Percentiles rank a stretch among this genome's conserved stretches.
phyloP scores from a whole-genome alignment of 2,329 filamentous ascomycete genomes.

The Diaporthe vexans region DNA sequence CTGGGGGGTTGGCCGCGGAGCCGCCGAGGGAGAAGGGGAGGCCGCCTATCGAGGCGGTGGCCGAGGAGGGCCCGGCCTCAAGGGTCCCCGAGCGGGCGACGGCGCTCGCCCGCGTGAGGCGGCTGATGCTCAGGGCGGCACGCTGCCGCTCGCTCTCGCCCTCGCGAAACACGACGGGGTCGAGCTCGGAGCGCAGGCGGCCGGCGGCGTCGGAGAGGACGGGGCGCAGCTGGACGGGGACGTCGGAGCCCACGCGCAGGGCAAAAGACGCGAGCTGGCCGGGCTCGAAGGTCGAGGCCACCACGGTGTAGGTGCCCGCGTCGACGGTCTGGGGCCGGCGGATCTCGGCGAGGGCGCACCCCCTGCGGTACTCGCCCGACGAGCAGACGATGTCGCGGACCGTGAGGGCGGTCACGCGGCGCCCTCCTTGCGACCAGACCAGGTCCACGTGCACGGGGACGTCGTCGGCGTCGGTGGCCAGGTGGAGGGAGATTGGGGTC shows the following conservation, averaged over 20 bases:
- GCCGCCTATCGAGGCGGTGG: neutral
- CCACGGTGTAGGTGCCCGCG: constrained; percentile 84
- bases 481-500: constrained; percentile 78
- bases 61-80: constrained; percentile 9
- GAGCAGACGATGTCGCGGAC: constrained; percentile 84
- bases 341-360: constrained; percentile 77
- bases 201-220: constrained; percentile 84
- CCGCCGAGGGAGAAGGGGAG: neutral
- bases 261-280: constrained; percentile 82
- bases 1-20: neutral
- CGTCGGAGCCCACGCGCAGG: constrained; percentile 78
- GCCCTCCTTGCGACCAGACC: constrained; percentile 78
- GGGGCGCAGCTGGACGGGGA: constrained; percentile 67
- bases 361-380: constrained; percentile 90
- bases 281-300: constrained; percentile 91
- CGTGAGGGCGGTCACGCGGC: constrained; percentile 77
- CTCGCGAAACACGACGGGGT: constrained; percentile 43
- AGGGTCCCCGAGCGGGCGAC: constrained; percentile 54
- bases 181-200: constrained; percentile 72
- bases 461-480: constrained; percentile 76
- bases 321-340: constrained; percentile 62
- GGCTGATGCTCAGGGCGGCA: constrained; percentile 55
- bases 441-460: constrained; percentile 88
- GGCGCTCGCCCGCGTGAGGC: constrained; percentile 74
- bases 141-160: constrained; percentile 62